Conservation (phyloP, 2,329 filamentous ascomycete species). For the Diaporthe eres region DNA sequence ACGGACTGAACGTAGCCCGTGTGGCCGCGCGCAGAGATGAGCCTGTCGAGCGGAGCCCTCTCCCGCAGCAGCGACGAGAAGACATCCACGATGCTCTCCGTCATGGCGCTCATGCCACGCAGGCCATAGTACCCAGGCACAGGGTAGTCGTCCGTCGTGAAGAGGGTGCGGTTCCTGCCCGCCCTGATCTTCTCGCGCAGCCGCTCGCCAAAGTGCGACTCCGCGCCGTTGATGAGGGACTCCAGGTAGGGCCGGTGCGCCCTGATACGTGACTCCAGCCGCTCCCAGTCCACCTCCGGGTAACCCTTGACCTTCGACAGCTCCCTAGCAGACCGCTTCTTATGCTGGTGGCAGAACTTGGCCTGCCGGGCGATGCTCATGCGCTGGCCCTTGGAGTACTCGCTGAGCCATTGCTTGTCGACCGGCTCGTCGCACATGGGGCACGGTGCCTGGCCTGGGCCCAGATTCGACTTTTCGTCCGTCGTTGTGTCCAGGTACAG, state of each 20-base stretch:
- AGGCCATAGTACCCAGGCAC: slow-evolving; percentile 89
- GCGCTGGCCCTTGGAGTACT: slow-evolving; percentile 61
- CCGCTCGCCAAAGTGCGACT: slow-evolving; percentile 72
- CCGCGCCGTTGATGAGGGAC: slow-evolving; percentile 70
- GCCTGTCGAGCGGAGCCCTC: slow-evolving; percentile 72
- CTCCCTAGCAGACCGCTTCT: slow-evolving; percentile 65
- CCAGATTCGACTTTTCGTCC: neutral
- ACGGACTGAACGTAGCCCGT: slow-evolving; percentile 80
- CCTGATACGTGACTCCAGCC: slow-evolving; percentile 70
- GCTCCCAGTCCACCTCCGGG: slow-evolving; percentile 79
- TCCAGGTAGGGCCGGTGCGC: slow-evolving; percentile 69
- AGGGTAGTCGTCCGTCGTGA: slow-evolving; percentile 69
- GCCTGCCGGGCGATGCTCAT: slow-evolving; percentile 72
- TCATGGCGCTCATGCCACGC: slow-evolving; percentile 79
- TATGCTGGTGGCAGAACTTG: slow-evolving; percentile 76
- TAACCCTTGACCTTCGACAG: slow-evolving; percentile 70
- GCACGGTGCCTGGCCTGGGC: slow-evolving; percentile 60
- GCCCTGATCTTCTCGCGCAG: slow-evolving; percentile 68
- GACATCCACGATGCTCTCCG: slow-evolving; percentile 73
- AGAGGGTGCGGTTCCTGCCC: slow-evolving; percentile 72
- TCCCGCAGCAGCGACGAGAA: slow-evolving; percentile 74
- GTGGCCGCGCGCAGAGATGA: slow-evolving; percentile 77
- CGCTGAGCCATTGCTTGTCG: slow-evolving; percentile 66
- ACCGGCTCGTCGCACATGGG: slow-evolving; percentile 77
- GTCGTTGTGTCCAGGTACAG: neutral